These are phyloP conservation scores for Hanseniaspora guilliermondii DNA, from an alignment of 805 yeast species.

Conservation along the genomic window DNA sequence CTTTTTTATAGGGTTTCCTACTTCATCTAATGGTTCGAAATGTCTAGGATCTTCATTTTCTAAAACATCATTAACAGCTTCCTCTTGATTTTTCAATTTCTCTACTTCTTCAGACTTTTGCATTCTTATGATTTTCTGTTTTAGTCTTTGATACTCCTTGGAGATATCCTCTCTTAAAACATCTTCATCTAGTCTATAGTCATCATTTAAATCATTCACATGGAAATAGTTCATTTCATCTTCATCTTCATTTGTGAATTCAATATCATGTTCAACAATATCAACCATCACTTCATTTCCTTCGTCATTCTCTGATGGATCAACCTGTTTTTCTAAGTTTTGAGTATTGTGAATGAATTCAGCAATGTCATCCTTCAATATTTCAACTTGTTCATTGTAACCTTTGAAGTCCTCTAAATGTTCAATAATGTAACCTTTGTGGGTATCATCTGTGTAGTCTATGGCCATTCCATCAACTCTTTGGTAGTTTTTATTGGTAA, in stretches of 20 bases:
- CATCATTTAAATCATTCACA: slow-evolving; percentile 4
- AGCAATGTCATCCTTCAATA: slow-evolving; percentile 21
- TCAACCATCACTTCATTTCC: slow-evolving; percentile 23
- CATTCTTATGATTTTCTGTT: slow-evolving; percentile 38
- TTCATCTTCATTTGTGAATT: slow-evolving; percentile 21
- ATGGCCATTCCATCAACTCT: slow-evolving; percentile 6
- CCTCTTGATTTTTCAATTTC: not conserved
- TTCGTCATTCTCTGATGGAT: slow-evolving; percentile 14
- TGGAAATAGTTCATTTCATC: slow-evolving; percentile 9
- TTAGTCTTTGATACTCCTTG: slow-evolving; percentile 43
- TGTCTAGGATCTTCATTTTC: slow-evolving; percentile 41
- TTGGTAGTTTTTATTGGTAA: slow-evolving; percentile 15
- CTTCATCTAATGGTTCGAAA: slow-evolving; percentile 55
- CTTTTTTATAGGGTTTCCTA: slow-evolving; percentile 44
- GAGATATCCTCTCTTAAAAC: slow-evolving; percentile 38
- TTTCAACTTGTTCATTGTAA: slow-evolving; percentile 38
- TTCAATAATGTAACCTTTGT: slow-evolving; percentile 37
- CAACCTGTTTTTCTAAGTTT: not conserved
- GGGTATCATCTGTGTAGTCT: slow-evolving; percentile 7
- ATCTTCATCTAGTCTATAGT: slow-evolving; percentile 17
- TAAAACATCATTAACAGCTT: slow-evolving; percentile 20
- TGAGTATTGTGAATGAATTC: slow-evolving; percentile 18
- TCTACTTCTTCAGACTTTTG: slow-evolving; percentile 31
- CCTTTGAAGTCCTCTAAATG: slow-evolving; percentile 41
- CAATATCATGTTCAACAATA: slow-evolving; percentile 26